Percentiles rank a stretch among this genome's conserved stretches.
Conservation (phyloP, 768 basidiomycete genomes). For the Lactarius vividus region DNA sequence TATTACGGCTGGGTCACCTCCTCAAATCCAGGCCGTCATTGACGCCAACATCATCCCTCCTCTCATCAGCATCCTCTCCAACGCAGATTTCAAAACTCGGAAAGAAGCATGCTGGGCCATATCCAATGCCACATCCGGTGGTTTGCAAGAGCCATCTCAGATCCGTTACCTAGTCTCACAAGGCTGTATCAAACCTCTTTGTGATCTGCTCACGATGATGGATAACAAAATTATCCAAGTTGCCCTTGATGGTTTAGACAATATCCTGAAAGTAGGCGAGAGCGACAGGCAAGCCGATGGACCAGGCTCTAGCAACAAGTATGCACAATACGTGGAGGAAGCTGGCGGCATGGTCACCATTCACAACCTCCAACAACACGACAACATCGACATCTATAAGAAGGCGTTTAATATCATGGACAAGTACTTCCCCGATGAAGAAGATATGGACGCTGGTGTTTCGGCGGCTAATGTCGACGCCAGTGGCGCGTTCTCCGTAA, state of each 20-base stretch:
- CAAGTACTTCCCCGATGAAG: constrained; percentile 98
- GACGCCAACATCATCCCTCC: constrained; percentile 98
- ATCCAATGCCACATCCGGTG: constrained; percentile 97
- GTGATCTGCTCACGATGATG: constrained; percentile 95
- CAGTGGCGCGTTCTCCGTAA: constrained; percentile 69
- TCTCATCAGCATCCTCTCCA: constrained; percentile 94
- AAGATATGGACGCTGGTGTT: constrained; percentile 84
- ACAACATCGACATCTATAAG: constrained; percentile 99
- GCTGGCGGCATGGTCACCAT: constrained; percentile 99
- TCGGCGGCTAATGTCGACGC: constrained; percentile 73
- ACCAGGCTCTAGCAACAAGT: constrained; percentile 84
- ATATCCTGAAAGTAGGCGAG: constrained; percentile 97
- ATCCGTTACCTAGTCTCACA: constrained; percentile 97
- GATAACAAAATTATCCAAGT: constrained; percentile 99
- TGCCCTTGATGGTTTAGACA: constrained; percentile 96
- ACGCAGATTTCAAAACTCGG: constrained; percentile 98
- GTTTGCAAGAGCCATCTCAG: constrained; percentile 92
- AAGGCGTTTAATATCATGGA: constrained; percentile 99
- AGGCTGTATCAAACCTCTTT: constrained; percentile 98
- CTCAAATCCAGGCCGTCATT: constrained; percentile 95
- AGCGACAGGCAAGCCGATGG: constrained; percentile 83
- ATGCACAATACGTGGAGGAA: constrained; percentile 94
- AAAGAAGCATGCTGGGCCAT: constrained; percentile 99
- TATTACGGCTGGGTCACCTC: constrained; percentile 94
- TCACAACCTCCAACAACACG: constrained; percentile 98